phyloP scores from a whole-genome alignment of 78 protist genomes.

The Dictyostelium intermedium region DNA sequence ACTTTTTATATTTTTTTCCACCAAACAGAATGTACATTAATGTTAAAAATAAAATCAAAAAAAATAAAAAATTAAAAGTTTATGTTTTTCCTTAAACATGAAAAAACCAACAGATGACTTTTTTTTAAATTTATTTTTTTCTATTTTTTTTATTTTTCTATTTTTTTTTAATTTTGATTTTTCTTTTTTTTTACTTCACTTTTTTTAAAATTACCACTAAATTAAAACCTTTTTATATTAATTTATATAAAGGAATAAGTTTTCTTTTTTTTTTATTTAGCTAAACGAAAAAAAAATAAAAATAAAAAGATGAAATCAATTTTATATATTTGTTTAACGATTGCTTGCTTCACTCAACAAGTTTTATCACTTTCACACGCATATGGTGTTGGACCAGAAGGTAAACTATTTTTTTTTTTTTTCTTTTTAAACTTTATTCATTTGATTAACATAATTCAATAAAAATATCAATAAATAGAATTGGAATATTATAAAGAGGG shows the following conservation, averaged over 20 bases:
- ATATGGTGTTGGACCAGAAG: slow-evolving; percentile 46
- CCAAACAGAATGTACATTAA: not conserved
- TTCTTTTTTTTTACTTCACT: too few species aligned
- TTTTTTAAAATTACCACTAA: too few species aligned
- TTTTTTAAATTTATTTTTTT: too few species aligned
- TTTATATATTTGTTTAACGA: not conserved
- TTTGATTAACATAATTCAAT: not conserved
- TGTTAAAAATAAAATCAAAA: not conserved
- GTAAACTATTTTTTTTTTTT: not conserved
- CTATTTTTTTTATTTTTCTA: too few species aligned
- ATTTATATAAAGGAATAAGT: too few species aligned
- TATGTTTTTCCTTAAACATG: too few species aligned
- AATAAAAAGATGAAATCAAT: not conserved
- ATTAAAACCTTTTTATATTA: not conserved
- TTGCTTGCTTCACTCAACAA: not conserved
- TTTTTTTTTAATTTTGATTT: too few species aligned
- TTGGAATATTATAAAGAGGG: slow-evolving; percentile 44
- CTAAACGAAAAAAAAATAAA: not conserved
- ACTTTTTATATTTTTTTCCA: not conserved
- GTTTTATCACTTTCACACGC: not conserved
- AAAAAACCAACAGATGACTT: too few species aligned
- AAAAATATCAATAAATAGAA: not conserved
- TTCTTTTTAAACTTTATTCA: not conserved
- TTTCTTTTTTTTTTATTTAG: not conserved
- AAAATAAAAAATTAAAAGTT: too few species aligned